Conservation (phyloP, 2,329 filamentous ascomycete genomes). For the Niveomyces coronatus region DNA sequence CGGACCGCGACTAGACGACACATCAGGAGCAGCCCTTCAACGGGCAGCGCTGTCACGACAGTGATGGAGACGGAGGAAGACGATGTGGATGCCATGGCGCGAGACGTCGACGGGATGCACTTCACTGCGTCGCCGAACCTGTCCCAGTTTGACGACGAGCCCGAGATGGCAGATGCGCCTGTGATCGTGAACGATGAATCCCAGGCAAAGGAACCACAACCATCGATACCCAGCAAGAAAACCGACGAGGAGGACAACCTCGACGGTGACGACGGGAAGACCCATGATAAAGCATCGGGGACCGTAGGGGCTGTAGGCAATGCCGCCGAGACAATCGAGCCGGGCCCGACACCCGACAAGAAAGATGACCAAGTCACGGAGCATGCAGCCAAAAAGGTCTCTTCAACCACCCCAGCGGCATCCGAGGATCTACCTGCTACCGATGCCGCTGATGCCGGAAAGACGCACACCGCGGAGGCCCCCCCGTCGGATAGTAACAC, state of each 20-base stretch:
- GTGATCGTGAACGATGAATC: constrained; percentile 25
- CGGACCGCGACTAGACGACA: constrained; percentile 71
- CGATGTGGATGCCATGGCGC: constrained; percentile 38
- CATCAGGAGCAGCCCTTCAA: constrained; percentile 68
- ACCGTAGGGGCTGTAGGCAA: no score
- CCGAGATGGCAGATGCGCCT: constrained; percentile 29
- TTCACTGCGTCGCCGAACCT: constrained; percentile 23
- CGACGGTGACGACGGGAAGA: constrained; percentile 4
- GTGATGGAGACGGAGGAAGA: constrained; percentile 80
- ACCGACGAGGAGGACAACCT: not conserved
- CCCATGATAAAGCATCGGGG: no score
- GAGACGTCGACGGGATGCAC: constrained; percentile 35
- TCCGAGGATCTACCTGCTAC: constrained; percentile 1
- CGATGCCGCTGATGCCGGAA: not conserved
- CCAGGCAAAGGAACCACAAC: not conserved
- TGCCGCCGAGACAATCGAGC: constrained; percentile 16
- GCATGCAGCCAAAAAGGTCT: not conserved
- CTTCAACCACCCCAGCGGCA: not conserved
- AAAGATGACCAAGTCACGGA: constrained; percentile 1
- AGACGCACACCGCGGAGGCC: not conserved
- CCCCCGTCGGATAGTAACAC: not conserved
- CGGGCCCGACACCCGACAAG: constrained; percentile 9
- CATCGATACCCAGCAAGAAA: not conserved
- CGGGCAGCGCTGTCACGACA: constrained; percentile 67
- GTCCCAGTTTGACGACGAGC: constrained; percentile 24